phyloP scores from a whole-genome alignment of 805 yeast species.

The Schizosaccharomyces osmophilus region DNA sequence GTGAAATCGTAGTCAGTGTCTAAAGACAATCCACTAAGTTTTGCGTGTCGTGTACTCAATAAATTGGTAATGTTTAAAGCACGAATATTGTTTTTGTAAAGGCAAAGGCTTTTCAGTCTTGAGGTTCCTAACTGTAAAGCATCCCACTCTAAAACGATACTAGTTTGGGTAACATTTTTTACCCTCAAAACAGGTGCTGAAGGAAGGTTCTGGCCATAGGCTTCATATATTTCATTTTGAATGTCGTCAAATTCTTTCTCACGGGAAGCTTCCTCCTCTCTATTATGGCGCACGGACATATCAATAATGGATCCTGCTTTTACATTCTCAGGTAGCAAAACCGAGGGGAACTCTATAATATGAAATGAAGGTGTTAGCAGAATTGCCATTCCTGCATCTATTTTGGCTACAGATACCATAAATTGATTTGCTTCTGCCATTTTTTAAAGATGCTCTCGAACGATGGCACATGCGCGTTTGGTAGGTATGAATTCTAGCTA shows the following conservation, averaged over 20 bases:
- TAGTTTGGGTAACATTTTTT: constrained; percentile 73
- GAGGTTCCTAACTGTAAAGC: constrained; percentile 63
- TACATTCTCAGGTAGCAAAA: constrained; percentile 70
- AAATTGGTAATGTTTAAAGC: constrained; percentile 73
- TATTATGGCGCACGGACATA: constrained; percentile 59
- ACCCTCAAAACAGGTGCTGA: constrained; percentile 40
- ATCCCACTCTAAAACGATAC: constrained; percentile 90
- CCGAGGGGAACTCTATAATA: constrained; percentile 88
- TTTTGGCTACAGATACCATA: constrained; percentile 41
- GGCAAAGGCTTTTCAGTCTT: constrained; percentile 43
- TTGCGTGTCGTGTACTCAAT: constrained; percentile 49
- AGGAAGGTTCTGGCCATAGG: constrained; percentile 56
- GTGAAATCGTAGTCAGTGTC: constrained; percentile 63
- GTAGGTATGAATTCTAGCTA: too few species aligned
- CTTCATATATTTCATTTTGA: constrained; percentile 47
- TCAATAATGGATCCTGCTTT: constrained; percentile 79
- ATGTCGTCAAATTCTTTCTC: constrained; percentile 30
- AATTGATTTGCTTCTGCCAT: neutral
- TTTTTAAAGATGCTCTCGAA: neutral
- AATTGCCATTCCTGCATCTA: constrained; percentile 83
- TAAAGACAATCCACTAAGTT: constrained; percentile 73
- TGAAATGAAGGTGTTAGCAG: constrained; percentile 42
- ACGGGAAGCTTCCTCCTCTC: constrained; percentile 38
- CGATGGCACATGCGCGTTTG: too few species aligned
- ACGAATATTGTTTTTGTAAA: constrained; percentile 45